A percentile compares a stretch with the other conserved stretches of the same genome.
Conservation (phyloP, 176 grass and related monocot species). For the Oryza officinalis region DNA sequence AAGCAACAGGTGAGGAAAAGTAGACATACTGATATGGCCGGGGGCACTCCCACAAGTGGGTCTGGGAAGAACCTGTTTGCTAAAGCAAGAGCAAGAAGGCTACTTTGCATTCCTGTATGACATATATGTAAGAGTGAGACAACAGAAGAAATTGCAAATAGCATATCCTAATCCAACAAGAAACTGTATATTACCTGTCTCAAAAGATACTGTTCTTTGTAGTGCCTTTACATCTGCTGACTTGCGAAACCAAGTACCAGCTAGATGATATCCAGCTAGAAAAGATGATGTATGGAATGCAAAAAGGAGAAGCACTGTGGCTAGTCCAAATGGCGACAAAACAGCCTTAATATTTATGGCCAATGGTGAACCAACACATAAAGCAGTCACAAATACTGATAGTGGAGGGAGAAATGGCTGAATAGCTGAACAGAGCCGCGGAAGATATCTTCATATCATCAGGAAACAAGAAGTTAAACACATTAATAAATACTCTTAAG, state of each 20-base stretch:
- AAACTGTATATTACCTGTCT: constrained; percentile 64
- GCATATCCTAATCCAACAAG: background rate
- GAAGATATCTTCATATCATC: constrained; percentile 64
- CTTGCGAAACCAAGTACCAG: constrained; percentile 68
- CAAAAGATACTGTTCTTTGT: constrained; percentile 91
- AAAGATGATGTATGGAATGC: constrained; percentile 84
- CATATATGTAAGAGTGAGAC: constrained; percentile 26
- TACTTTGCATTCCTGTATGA: constrained; percentile 93
- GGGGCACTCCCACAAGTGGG: constrained; percentile 94
- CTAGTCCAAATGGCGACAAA: constrained; percentile 74
- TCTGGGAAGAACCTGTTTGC: constrained; percentile 97
- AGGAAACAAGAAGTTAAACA: constrained; percentile 10
- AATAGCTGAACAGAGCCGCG: constrained; percentile 72
- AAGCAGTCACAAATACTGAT: constrained; percentile 90
- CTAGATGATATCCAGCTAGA: constrained; percentile 71
- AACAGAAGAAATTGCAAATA: constrained; percentile 32
- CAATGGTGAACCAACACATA: constrained; percentile 95
- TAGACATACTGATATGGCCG: constrained; percentile 82
- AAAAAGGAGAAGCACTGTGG: constrained; percentile 76
- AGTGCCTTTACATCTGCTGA: constrained; percentile 79
- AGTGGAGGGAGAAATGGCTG: constrained; percentile 93
- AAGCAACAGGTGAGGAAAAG: background rate
- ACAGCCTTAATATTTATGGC: constrained; percentile 93
- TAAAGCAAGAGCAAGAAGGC: constrained; percentile 97
- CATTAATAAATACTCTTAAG: constrained; percentile 6